Base-by-base conservation (phyloP, 1,284 basidiomycete genomes). In the Cutaneotrichosporon sp. region DNA sequence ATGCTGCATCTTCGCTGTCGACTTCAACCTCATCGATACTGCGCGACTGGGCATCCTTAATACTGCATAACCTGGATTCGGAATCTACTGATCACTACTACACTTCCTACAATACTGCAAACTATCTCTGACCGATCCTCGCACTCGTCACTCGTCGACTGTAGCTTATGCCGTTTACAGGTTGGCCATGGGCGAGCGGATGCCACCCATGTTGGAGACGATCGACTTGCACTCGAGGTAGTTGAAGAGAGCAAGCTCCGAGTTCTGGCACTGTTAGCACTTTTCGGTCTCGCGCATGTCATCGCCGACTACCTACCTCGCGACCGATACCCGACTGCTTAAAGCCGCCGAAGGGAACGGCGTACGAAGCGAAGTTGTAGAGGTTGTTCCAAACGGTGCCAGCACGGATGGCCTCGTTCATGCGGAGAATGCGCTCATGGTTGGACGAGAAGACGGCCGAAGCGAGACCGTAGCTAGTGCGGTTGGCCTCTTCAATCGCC, bases 381-480 rank as follows among this genome's bases (percentile, higher is more conserved):
- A 37, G 34, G 53, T 52, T 54, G 46, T 46, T 47, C 54, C 49
- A 48, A 39, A 35, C 56, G 7, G 88, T 90, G 17, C 91, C 90
- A n/a, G 91, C 90, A 63, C 91, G 86, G 32, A 94, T 77, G 29
- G 83, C 84, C 25, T 81, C 81, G 8, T 88, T 84, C 37, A 94
- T 86, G 39, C 91, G 81, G 80, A 88, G 86, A 65, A 87, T 88
- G 69, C 93, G 90, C 61, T 81, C 83, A 20, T 86, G 84, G 75
- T 92, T 87, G 68, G 80, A 87, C 26, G 89, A 90, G 74, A 92
- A 89, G 31, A 94, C 75, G 16, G 87, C 90, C 5, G 91, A 88
- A 16, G 86, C 91, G 25, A 96, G 80, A 19, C 91, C 91, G 70
- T 93, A 94, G 35, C 77, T 80, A 2, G 89, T 91, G 63, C 85